phyloP scores from a whole-genome alignment of 129 eudicot genomes.

The Saposhnikovia divaricata region DNA sequence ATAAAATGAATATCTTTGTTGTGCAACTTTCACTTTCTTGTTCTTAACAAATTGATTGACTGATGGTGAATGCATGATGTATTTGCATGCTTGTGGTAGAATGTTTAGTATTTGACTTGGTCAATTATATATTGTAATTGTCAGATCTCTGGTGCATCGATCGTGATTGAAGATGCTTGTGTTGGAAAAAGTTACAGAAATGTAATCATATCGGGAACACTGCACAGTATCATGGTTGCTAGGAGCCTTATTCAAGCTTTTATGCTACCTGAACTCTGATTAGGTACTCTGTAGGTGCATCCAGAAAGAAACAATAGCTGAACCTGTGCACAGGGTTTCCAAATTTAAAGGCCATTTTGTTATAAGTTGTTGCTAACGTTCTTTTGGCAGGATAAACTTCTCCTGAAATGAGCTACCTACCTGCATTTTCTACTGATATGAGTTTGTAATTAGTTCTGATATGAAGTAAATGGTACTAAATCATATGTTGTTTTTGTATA shows the following conservation, averaged over 20 bases:
- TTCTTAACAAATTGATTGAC: background rate
- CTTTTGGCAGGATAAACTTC: background rate
- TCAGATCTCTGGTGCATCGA: constrained; percentile 39
- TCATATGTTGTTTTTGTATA: background rate
- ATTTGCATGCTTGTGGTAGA: background rate
- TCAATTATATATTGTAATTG: background rate
- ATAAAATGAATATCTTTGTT: background rate
- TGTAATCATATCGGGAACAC: constrained; percentile 30
- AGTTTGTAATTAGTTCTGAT: background rate
- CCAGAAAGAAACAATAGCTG: background rate
- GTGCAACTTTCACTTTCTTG: background rate
- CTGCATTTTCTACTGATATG: background rate
- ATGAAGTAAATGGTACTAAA: background rate
- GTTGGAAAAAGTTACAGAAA: constrained; percentile 23
- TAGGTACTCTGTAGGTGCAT: background rate
- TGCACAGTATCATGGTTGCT: constrained; percentile 21
- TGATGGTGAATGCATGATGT: background rate
- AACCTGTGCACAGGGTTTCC: background rate
- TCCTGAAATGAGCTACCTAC: no score
- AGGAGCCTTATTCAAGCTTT: constrained; percentile 35
- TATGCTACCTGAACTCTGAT: constrained; percentile 4
- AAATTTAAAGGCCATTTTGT: background rate
- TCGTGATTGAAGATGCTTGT: constrained; percentile 22
- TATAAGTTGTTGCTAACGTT: background rate
- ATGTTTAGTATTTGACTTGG: background rate